Evolutionary conservation across 73 alveolate species (phyloP).

Genomic region (Paramecium primaurelia): DNA sequence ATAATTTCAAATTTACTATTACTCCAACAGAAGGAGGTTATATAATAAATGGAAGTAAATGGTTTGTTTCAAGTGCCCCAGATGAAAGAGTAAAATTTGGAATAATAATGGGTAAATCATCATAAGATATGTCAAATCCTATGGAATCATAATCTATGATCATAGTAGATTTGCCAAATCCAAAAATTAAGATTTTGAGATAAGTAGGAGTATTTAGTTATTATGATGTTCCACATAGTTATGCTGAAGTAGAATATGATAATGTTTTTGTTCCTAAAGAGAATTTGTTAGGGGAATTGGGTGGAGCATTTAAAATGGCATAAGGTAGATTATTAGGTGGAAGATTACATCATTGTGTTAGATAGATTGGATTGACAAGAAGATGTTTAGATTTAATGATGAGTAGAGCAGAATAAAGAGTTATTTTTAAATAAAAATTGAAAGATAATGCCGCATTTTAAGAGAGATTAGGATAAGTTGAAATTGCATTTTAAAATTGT

Average conservation of each 20-base stretch:
- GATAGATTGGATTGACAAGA: constrained; percentile 65
- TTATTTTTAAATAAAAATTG: not conserved
- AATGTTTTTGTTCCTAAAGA: constrained; percentile 66
- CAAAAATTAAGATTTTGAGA: constrained; percentile 59
- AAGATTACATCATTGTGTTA: constrained; percentile 71
- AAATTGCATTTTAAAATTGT: not conserved
- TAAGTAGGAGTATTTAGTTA: constrained; percentile 46
- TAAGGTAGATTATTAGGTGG: constrained; percentile 74
- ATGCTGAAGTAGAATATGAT: constrained; percentile 67
- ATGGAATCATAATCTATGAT: constrained; percentile 67
- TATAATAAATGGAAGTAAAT: constrained; percentile 70
- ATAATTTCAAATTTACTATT: not conserved
- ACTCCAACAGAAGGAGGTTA: constrained; percentile 38
- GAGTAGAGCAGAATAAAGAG: constrained; percentile 47
- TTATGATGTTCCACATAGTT: constrained; percentile 73
- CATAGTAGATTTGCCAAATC: constrained; percentile 63
- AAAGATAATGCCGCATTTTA: constrained; percentile 13
- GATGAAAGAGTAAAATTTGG: constrained; percentile 64
- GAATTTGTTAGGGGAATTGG: constrained; percentile 65
- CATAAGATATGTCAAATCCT: constrained; percentile 1
- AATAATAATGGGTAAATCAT: constrained; percentile 64
- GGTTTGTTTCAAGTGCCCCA: constrained; percentile 76
- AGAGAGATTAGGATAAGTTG: constrained; percentile 8
- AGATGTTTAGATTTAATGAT: constrained; percentile 54
- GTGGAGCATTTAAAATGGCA: constrained; percentile 77